Evolutionary conservation across 768 basidiomycete genomes (phyloP).

Genomic region (Suillus discolor): DNA sequence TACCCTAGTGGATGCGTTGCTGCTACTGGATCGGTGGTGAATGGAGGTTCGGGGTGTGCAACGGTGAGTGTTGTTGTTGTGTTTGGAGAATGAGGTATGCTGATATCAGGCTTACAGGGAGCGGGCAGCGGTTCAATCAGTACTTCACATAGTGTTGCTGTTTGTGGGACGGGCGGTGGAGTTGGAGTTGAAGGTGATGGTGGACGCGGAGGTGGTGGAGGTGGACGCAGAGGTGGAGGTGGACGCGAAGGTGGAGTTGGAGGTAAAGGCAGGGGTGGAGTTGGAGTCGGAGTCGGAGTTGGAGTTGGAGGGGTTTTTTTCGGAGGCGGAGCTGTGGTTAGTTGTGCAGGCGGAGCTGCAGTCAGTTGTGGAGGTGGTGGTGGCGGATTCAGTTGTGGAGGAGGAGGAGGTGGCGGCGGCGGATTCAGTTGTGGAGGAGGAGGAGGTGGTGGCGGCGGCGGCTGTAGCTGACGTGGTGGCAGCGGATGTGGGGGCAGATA

Average conservation of each 20-base stretch:
- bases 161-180: no score
- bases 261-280: no score
- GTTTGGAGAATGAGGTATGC: not conserved
- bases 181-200: not conserved
- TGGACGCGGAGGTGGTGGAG: slow-evolving; percentile 33
- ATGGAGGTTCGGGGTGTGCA: slow-evolving; percentile 11
- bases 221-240: slow-evolving; percentile 15
- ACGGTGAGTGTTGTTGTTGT: slow-evolving; percentile 1
- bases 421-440: no score
- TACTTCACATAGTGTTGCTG: not conserved
- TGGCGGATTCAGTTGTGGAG: no score
- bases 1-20: slow-evolving; percentile 21
- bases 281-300: no score
- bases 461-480: no score
- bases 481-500: not conserved
- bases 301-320: no score
- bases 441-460: no score
- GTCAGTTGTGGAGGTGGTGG: no score
- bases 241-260: not conserved
- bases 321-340: no score
- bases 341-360: not conserved
- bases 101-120: not conserved
- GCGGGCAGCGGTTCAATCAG: not conserved
- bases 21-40: slow-evolving; percentile 10
- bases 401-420: no score